Evolutionary conservation across 1,284 basidiomycete species (phyloP).

Genomic region (Irpex sp.): DNA sequence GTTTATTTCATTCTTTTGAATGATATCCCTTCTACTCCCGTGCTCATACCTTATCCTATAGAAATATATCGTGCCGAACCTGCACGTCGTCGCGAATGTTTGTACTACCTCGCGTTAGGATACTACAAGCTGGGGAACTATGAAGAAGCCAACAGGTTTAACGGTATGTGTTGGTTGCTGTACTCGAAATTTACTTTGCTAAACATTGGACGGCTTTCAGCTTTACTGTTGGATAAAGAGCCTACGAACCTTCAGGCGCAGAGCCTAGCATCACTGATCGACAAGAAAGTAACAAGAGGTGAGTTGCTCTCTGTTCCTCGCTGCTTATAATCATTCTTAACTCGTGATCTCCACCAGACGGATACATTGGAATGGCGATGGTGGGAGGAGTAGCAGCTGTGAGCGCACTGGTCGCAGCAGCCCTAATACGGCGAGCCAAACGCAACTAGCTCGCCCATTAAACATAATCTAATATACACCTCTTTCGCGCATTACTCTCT

Average conservation of each 20-base stretch:
- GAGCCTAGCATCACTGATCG: conserved; percentile 88
- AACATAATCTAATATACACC: conserved; percentile 6
- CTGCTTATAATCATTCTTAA: conserved; percentile 14
- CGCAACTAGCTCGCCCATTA: conserved; percentile 62
- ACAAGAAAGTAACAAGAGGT: conserved; percentile 91
- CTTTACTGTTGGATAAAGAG: conserved; percentile 91
- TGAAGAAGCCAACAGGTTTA: conserved; percentile 93
- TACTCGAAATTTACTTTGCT: not conserved
- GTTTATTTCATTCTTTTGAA: not conserved
- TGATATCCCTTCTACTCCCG: too few relatives aligned
- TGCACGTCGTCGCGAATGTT: conserved; percentile 90
- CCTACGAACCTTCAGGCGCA: conserved; percentile 95
- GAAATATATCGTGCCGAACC: conserved; percentile 95
- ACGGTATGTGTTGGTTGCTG: conserved; percentile 66
- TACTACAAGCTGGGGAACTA: conserved; percentile 98
- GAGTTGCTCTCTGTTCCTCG: conserved; percentile 28
- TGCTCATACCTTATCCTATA: not conserved
- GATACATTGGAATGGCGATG: conserved; percentile 95
- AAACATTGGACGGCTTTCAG: conserved; percentile 47
- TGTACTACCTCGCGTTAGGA: conserved; percentile 97
- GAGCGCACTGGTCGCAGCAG: conserved; percentile 85
- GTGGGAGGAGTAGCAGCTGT: conserved; percentile 91
- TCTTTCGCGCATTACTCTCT: not conserved
- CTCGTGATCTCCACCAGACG: conserved; percentile 60
- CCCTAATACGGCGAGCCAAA: conserved; percentile 87